These are phyloP conservation scores for Brettanomyces nanus DNA, from an alignment of 805 yeast genomes.

Conservation along the genomic window DNA sequence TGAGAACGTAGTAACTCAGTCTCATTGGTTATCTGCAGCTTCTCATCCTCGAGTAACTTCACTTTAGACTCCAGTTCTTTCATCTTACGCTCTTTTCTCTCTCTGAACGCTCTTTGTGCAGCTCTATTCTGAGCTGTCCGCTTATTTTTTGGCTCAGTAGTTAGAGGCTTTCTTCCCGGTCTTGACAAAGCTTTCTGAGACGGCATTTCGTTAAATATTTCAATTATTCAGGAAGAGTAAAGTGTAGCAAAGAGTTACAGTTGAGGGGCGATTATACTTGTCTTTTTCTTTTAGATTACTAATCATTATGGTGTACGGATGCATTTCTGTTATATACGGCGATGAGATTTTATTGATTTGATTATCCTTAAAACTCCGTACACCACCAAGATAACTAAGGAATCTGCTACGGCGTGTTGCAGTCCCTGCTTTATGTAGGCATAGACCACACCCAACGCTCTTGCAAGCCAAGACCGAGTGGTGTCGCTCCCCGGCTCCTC, in stretches of 20 bases:
- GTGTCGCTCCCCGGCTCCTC: too few relatives aligned
- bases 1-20: constrained; percentile 67
- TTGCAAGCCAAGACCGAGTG: too few relatives aligned
- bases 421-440: too few relatives aligned
- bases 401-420: constrained; percentile 18
- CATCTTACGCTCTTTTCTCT: constrained; percentile 83
- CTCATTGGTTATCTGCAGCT: constrained; percentile 60
- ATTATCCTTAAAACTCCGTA: constrained; percentile 11
- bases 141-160: constrained; percentile 68
- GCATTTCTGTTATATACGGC: too few relatives aligned
- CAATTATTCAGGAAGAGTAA: too few relatives aligned
- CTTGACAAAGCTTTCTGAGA: constrained; percentile 23
- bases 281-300: too few relatives aligned
- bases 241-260: too few relatives aligned
- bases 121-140: constrained; percentile 96
- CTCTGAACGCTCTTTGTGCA: constrained; percentile 96
- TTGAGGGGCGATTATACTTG: too few relatives aligned
- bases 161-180: constrained; percentile 78
- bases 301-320: neutral
- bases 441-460: too few relatives aligned
- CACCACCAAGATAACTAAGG: constrained; percentile 11
- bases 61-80: constrained; percentile 80
- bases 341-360: too few relatives aligned
- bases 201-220: too few relatives aligned
- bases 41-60: constrained; percentile 59